Evolutionary conservation across 371 early-diverging fungal species (phyloP), one percentile per base, ranked within the genome.

Genomic region (Mucor racemosus): DNA sequence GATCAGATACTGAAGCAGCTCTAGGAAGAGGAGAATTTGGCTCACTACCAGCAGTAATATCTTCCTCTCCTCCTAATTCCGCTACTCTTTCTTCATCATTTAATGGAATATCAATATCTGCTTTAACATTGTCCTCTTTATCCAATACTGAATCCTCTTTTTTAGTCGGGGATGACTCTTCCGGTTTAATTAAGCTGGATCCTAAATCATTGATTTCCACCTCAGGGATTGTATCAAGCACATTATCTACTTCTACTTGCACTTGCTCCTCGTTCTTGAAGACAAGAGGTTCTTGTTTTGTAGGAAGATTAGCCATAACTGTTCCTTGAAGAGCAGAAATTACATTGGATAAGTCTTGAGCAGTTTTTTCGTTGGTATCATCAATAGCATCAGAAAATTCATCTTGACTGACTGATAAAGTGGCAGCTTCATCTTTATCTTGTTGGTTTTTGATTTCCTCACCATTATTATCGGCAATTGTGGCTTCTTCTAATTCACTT

Each of bases 11-110:
- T 48, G 48, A 19, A 19, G 21, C 21, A 13, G 64, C 44, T 14
- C 26, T 61, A 34, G 73, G 71, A 33, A 62, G 66, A 17, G 73
- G 76, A 15, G 73, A 70, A 35, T 58, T 40, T 15, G 73, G 73
- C 48, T 67, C 76, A 58, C 68, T 76, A 7, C 44, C 55, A 33
- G 71, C 71, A 42, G 31, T 39, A 7, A 64, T 56, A 9, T 9
- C 46, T 17, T 60, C 42, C 31, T 59, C 34, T 2, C n/a, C n/a
- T n/a, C n/a, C n/a, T n/a, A n/a, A n/a, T n/a, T n/a, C n/a, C n/a
- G n/a, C n/a, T n/a, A n/a, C 36, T 56, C 36, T 56, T 3, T 14
- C 13, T 14, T 17, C 48, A 19, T 62, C 55, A 19, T 31, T 34
- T n/a, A 57, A 38, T 40, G 60, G 13, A 21, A 42, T 34, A 42